Percentiles rank a stretch among this genome's conserved stretches.
phyloP scores from a whole-genome alignment of 2,329 filamentous ascomycete genomes.

The Chrysoporthe deuterocubensis region DNA sequence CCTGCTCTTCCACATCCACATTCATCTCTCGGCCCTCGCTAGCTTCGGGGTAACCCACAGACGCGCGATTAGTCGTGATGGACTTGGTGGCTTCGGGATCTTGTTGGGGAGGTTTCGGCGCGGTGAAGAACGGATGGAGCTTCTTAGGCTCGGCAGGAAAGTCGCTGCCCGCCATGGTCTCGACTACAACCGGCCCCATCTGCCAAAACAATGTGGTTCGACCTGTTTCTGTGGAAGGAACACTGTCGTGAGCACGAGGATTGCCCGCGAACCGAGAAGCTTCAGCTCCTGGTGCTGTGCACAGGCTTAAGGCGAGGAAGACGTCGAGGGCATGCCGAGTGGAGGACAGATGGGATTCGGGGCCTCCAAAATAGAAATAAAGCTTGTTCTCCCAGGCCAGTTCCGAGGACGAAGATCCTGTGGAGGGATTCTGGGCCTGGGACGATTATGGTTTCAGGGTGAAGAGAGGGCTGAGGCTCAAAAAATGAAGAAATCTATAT shows the following conservation, averaged over 20 bases:
- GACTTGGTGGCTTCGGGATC: constrained; percentile 4
- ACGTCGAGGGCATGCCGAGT: constrained; percentile 10
- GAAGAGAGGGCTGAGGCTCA: not conserved
- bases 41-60: not conserved
- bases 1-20: constrained; percentile 21
- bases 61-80: not conserved
- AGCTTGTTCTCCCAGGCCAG: not conserved
- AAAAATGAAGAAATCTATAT: not conserved
- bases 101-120: constrained; percentile 32
- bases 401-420: not conserved
- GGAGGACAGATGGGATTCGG: not conserved
- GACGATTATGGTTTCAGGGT: not conserved
- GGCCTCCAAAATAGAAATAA: not conserved
- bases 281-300: constrained; percentile 34
- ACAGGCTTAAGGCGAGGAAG: constrained; percentile 16
- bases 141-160: constrained; percentile 46
- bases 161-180: constrained; percentile 50
- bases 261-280: constrained; percentile 3
- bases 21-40: not conserved
- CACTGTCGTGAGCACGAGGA: not conserved
- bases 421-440: not conserved
- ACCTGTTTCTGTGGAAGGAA: not conserved
- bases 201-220: not conserved
- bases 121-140: constrained; percentile 59
- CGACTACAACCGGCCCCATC: constrained; percentile 49